These are phyloP conservation scores for Fusarium algeriense DNA, from an alignment of 2,329 filamentous ascomycete species.

Conservation along the genomic window DNA sequence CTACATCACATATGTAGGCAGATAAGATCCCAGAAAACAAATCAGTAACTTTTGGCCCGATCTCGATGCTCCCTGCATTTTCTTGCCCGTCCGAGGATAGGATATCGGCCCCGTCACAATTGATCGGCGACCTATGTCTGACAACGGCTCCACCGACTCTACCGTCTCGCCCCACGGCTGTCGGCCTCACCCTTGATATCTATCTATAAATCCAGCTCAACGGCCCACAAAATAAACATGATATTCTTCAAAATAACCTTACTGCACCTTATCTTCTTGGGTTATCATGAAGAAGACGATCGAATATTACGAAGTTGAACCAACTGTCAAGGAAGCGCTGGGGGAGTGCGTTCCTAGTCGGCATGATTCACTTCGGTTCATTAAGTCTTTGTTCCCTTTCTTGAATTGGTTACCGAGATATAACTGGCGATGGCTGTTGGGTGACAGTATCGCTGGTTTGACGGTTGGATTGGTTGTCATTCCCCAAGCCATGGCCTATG, in stretches of 20 bases:
- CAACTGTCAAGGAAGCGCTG: conserved; percentile 7
- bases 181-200: conserved; percentile 9
- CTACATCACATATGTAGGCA: too few relatives aligned
- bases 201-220: conserved; percentile 3
- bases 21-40: background rate
- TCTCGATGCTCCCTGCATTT: background rate
- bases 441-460: conserved; percentile 34
- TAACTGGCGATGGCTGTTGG: conserved; percentile 24
- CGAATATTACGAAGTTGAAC: conserved; percentile 12
- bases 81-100: conserved; percentile 2
- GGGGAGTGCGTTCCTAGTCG: conserved; percentile 1
- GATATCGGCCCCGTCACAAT: conserved; percentile 15
- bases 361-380: conserved; percentile 4
- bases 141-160: conserved; percentile 15
- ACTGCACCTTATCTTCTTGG: background rate
- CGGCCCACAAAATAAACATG: conserved; percentile 11
- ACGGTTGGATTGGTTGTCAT: conserved; percentile 76
- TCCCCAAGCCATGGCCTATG: conserved; percentile 85
- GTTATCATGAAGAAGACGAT: conserved; percentile 8
- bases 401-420: conserved; percentile 13
- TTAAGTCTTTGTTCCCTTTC: conserved; percentile 11
- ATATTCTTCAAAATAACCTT: background rate
- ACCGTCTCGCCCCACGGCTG: conserved; percentile 18
- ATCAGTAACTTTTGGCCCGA: background rate
- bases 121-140: conserved; percentile 17